Evolutionary conservation across 306 rosid genomes (phyloP), one percentile per base, ranked within the genome.

Genomic region (Quillaja saponaria): DNA sequence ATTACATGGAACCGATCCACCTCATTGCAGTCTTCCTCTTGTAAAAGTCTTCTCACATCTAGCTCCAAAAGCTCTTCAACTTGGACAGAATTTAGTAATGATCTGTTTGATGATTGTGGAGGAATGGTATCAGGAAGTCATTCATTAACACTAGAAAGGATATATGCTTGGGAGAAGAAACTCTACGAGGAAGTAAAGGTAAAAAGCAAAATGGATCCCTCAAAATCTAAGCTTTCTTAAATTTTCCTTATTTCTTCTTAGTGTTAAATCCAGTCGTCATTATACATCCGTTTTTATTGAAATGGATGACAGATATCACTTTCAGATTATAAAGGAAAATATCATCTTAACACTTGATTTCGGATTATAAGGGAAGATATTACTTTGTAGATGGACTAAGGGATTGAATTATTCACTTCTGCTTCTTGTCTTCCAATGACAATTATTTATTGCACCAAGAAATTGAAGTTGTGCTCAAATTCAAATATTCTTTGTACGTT

Each of bases 121-220:
- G 90, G 95, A 73, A 92, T 94, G 99, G 82, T 68, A 54, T 87
- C 99, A 2, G 99, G 97, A 72, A 87, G 96, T 72, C 99, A 94
- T 76, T 85, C 90, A 10, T 82, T 83, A 17, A 94, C 99, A 15
- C 63, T 94, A 3, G 97, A 83, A 71, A 83, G 99, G 74, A 58
- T 92, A 37, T 89, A 85, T 71, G 97, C 95, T 51, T 92, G 97
- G 99, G 99, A 92, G 77, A 89, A 92, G 86, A 94, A 94, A 66
- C 84, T 94, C 51, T 92, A 82, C 39, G 96, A 94, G 69, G 95
- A 89, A 81, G 97, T 94, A 58, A 94, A 87, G 99, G 99, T 89
- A 69, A 60, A 69, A 34, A 12, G n/a, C n/a, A n/a, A n/a, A n/a
- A n/a, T n/a, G 35, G 31, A 1, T 25, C 2, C 31, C 4, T 25